Evolutionary conservation across 1,284 basidiomycete species (phyloP).

Genomic region (Malassezia cuniculi): DNA sequence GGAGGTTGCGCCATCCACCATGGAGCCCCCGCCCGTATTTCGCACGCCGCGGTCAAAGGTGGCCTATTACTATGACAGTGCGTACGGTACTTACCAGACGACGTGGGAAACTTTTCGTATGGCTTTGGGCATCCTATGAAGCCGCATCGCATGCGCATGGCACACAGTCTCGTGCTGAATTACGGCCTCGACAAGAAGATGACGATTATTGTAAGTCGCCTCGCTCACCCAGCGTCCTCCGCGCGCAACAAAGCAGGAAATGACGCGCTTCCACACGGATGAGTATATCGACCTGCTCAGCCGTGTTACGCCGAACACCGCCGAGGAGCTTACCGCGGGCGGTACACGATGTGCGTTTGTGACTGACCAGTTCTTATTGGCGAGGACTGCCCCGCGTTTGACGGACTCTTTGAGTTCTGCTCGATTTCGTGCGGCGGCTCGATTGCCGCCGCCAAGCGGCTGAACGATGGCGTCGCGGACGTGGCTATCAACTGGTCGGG

Average conservation of each 20-base stretch:
- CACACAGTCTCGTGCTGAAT: conserved; percentile 77
- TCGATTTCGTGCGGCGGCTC: conserved; percentile 83
- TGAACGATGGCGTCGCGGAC: conserved; percentile 71
- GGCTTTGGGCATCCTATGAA: conserved; percentile 86
- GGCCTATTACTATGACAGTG: conserved; percentile 32
- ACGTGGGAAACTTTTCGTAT: conserved; percentile 71
- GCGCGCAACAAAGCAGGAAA: conserved; percentile 64
- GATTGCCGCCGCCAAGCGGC: conserved; percentile 64
- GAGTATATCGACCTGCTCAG: conserved; percentile 88
- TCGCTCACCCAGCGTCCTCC: conserved; percentile 56
- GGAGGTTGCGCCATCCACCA: no score
- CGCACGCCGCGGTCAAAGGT: conserved; percentile 23
- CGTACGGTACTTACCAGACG: conserved; percentile 41
- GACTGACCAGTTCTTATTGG: conserved; percentile 48
- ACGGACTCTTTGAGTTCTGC: conserved; percentile 93
- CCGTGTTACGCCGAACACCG: conserved; percentile 59
- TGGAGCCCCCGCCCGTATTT: conserved; percentile 28
- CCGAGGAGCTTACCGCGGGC: conserved; percentile 56
- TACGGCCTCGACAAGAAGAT: conserved; percentile 82
- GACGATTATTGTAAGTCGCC: conserved; percentile 63
- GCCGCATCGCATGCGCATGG: conserved; percentile 54
- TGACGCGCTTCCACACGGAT: conserved; percentile 92
- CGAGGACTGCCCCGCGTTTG: conserved; percentile 91
- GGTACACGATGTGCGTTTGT: conserved; percentile 47
- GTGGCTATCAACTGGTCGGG: conserved; percentile 97